A percentile compares a stretch with the other conserved stretches of the same genome.
Conservation (phyloP, 2,329 filamentous ascomycete genomes). For the Calycina herbarum region DNA sequence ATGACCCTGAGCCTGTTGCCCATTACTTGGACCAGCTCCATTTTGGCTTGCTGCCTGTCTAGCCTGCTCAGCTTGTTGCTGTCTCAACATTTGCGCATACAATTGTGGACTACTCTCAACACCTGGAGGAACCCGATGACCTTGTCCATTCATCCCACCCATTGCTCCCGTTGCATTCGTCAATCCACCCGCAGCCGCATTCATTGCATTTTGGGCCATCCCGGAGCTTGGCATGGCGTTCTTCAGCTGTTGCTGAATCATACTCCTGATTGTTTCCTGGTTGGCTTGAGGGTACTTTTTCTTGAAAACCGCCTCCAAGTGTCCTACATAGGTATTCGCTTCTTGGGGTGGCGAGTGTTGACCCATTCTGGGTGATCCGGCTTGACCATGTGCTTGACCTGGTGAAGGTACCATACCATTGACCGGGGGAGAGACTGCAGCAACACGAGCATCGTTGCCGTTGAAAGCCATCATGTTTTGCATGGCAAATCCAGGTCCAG, state of each 20-base stretch:
- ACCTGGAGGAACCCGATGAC: slow-evolving; percentile 21
- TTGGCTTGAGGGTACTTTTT: slow-evolving; percentile 40
- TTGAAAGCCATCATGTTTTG: slow-evolving; percentile 52
- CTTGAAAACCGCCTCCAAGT: slow-evolving; percentile 29
- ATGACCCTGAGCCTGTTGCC: slow-evolving; percentile 28
- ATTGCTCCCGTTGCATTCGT: slow-evolving; percentile 12
- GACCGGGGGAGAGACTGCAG: slow-evolving; percentile 37
- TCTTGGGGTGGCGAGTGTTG: slow-evolving; percentile 17
- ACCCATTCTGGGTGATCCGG: slow-evolving; percentile 34
- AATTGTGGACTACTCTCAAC: slow-evolving; percentile 48
- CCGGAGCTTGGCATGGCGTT: slow-evolving; percentile 30
- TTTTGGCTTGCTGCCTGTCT: slow-evolving; percentile 23
- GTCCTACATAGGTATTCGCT: slow-evolving; percentile 18
- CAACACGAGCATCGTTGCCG: slow-evolving; percentile 48
- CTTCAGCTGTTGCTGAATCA: slow-evolving; percentile 47
- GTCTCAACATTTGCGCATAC: slow-evolving; percentile 54
- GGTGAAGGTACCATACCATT: slow-evolving; percentile 29
- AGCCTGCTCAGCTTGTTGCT: slow-evolving; percentile 40
- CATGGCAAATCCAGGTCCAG: slow-evolving; percentile 33
- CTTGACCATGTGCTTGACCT: slow-evolving; percentile 23
- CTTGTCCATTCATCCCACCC: slow-evolving; percentile 27
- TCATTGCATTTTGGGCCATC: slow-evolving; percentile 51
- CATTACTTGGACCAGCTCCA: slow-evolving; percentile 17
- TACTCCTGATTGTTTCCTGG: slow-evolving; percentile 52
- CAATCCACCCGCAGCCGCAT: slow-evolving; percentile 46